phyloP scores from a whole-genome alignment of 495 filamentous ascomycete species.

The Trichoderma orchidacearum region DNA sequence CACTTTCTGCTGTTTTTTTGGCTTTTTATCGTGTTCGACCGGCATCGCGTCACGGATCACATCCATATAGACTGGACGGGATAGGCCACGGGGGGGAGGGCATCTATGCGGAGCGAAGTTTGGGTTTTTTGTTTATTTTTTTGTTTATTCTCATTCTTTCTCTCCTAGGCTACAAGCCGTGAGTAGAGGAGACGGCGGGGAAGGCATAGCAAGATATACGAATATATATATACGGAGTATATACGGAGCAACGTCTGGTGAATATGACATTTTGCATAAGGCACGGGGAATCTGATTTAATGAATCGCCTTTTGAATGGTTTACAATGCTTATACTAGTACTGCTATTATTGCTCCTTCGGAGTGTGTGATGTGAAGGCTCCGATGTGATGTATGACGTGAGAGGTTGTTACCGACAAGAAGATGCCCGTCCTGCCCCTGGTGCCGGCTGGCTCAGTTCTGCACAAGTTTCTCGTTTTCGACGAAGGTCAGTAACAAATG shows the following conservation, averaged over 20 bases:
- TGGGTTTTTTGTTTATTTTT: too few species aligned
- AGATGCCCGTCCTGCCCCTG: slow-evolving; percentile 98
- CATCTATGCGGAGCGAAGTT: neutral
- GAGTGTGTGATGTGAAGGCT: too few species aligned
- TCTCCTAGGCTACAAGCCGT: neutral
- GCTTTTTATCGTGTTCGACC: neutral
- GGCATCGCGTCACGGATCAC: neutral
- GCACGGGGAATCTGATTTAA: neutral
- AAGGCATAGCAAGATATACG: neutral
- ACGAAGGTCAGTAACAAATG: slow-evolving; percentile 53
- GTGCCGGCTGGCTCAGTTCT: slow-evolving; percentile 76
- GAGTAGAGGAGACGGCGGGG: neutral
- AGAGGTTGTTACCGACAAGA: slow-evolving; percentile 56
- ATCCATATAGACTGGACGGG: neutral
- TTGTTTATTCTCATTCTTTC: neutral
- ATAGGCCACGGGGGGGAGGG: neutral
- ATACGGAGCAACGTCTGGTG: neutral
- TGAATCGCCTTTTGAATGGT: too few species aligned
- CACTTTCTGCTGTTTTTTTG: neutral
- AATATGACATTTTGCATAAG: neutral
- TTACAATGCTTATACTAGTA: too few species aligned
- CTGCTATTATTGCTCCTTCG: too few species aligned
- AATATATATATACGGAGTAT: neutral
- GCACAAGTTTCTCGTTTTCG: slow-evolving; percentile 89
- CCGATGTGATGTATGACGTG: too few species aligned